These are phyloP conservation scores for Knoxia roxburghii DNA, from an alignment of 257 asterid species.

Conservation along the genomic window DNA sequence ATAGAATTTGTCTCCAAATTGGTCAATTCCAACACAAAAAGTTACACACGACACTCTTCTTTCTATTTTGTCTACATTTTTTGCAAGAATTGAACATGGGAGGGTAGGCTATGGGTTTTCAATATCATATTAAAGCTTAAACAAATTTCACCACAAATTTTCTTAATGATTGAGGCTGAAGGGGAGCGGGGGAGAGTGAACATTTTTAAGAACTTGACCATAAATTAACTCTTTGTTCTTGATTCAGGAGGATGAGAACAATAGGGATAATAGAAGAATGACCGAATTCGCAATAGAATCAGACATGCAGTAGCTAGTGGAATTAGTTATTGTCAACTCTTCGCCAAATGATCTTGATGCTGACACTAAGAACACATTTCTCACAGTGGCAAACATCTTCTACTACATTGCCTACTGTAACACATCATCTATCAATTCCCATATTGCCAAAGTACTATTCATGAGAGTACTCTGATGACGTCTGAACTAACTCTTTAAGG, in stretches of 20 bases:
- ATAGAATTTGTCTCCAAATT: conserved; percentile 36
- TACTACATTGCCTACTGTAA: conserved; percentile 55
- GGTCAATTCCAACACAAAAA: conserved; percentile 31
- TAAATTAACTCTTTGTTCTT: too few species aligned
- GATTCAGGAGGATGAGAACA: conserved; percentile 19
- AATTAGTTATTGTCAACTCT: conserved; percentile 41
- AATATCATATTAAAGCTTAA: too few species aligned
- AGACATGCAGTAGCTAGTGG: conserved; percentile 52
- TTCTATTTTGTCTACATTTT: not conserved
- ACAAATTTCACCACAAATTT: too few species aligned
- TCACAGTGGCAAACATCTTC: conserved; percentile 50
- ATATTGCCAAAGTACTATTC: conserved; percentile 69
- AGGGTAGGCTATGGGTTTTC: too few species aligned
- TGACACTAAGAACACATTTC: conserved; percentile 45
- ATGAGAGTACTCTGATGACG: conserved; percentile 40
- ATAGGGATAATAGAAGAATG: too few species aligned
- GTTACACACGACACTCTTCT: conserved; percentile 14
- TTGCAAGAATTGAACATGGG: too few species aligned
- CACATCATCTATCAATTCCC: conserved; percentile 43
- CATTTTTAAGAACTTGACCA: too few species aligned
- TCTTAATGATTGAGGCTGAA: too few species aligned
- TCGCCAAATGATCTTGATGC: conserved; percentile 28
- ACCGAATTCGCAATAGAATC: conserved; percentile 47
- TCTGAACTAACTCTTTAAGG: not conserved
- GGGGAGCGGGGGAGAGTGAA: too few species aligned